Conservation (phyloP, 192 early-diverging fungal genomes). For the Linnemannia exigua region DNA sequence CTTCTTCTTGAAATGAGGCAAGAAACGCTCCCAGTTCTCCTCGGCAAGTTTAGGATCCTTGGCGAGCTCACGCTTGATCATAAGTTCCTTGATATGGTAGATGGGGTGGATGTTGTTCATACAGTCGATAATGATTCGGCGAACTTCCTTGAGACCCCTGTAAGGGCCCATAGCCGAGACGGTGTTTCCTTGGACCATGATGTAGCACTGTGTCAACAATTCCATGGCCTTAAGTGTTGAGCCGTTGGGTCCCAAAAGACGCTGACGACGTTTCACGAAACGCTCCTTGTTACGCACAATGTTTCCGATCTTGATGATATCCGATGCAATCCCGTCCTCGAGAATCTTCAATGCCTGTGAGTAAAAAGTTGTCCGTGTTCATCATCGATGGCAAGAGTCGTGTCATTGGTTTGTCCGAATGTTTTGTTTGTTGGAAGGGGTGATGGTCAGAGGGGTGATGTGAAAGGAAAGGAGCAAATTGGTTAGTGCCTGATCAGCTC, state of each 20-base stretch:
- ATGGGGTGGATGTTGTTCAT: slow-evolving; percentile 99
- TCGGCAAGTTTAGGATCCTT: slow-evolving; percentile 95
- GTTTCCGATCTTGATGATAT: slow-evolving; percentile 98
- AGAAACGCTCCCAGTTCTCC: slow-evolving; percentile 98
- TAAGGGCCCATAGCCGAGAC: slow-evolving; percentile 94
- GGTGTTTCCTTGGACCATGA: slow-evolving; percentile 99
- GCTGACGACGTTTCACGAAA: slow-evolving; percentile 96
- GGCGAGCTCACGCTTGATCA: slow-evolving; percentile 98
- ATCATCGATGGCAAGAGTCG: not conserved
- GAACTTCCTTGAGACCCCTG: slow-evolving; percentile 89
- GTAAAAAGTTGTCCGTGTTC: not conserved
- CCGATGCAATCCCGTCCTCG: slow-evolving; percentile 92
- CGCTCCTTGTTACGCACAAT: slow-evolving; percentile 96
- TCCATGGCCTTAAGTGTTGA: slow-evolving; percentile 98
- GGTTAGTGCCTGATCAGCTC: too few species aligned
- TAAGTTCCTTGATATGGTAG: slow-evolving; percentile 99
- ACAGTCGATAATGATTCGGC: slow-evolving; percentile 95
- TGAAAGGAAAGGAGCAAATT: too few species aligned
- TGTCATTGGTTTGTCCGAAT: not conserved
- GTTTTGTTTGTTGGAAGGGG: not conserved
- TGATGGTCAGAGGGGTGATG: too few species aligned
- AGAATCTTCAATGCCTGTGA: slow-evolving; percentile 85
- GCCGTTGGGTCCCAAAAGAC: slow-evolving; percentile 94
- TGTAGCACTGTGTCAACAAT: slow-evolving; percentile 94
- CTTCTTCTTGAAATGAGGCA: slow-evolving; percentile 96